phyloP scores from a whole-genome alignment of 352 stramenopile species.

The Pythium pectinolyticum region DNA sequence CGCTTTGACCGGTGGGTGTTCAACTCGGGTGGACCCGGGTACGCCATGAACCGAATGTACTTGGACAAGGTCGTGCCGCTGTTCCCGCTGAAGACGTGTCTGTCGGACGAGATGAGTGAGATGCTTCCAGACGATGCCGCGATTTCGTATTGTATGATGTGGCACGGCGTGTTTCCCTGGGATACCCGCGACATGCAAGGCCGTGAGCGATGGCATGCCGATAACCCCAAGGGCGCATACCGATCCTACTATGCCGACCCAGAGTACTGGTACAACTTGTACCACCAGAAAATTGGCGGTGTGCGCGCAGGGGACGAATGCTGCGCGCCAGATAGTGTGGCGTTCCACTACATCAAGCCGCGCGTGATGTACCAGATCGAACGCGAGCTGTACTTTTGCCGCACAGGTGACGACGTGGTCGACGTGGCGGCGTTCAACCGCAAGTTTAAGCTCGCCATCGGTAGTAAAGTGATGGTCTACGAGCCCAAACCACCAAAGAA shows the following conservation, averaged over 20 bases:
- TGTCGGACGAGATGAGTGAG: conserved; percentile 63
- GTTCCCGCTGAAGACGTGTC: conserved; percentile 52
- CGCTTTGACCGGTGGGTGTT: conserved; percentile 78
- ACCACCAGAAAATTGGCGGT: conserved; percentile 69
- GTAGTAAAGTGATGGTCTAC: conserved; percentile 22
- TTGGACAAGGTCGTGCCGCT: conserved; percentile 67
- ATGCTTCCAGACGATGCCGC: conserved; percentile 79
- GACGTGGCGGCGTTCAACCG: conserved; percentile 55
- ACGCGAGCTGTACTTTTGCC: conserved; percentile 68
- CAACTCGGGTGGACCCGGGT: conserved; percentile 76
- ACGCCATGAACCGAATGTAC: conserved; percentile 78
- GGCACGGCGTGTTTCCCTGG: conserved; percentile 67
- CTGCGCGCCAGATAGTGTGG: conserved; percentile 64
- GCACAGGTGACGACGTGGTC: conserved; percentile 42
- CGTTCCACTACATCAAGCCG: conserved; percentile 77
- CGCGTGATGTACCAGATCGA: conserved; percentile 81
- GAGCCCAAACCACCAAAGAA: conserved; percentile 3
- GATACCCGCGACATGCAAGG: conserved; percentile 67
- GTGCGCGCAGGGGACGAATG: conserved; percentile 50
- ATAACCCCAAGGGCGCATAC: conserved; percentile 69
- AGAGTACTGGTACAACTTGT: conserved; percentile 75
- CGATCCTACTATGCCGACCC: conserved; percentile 45
- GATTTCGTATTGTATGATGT: conserved; percentile 89
- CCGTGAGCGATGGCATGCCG: conserved; percentile 77
- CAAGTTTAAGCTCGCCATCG: conserved; percentile 50